Conservation (phyloP, 75 land plant species). For the Cupressus sempervirens region DNA sequence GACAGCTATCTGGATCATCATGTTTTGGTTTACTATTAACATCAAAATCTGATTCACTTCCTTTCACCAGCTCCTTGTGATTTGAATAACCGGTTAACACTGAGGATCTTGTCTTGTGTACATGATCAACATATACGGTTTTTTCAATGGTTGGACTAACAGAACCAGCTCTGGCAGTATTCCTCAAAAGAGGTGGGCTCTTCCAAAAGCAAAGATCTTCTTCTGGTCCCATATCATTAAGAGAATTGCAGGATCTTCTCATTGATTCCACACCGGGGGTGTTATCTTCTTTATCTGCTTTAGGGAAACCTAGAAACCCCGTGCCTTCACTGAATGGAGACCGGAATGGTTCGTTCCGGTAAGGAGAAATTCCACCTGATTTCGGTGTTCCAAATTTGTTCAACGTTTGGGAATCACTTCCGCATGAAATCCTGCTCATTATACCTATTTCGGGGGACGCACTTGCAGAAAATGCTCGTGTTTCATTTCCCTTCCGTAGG, state of each 20-base stretch:
- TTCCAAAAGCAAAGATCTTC: constrained; percentile 12
- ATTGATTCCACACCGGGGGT: not conserved
- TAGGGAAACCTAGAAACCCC: constrained; percentile 44
- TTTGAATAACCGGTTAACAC: constrained; percentile 1
- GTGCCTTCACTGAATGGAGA: constrained; percentile 33
- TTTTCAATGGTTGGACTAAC: constrained; percentile 30
- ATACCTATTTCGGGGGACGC: constrained; percentile 11
- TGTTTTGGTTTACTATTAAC: not conserved
- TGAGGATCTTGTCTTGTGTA: constrained; percentile 7
- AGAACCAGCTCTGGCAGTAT: constrained; percentile 9
- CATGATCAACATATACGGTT: constrained; percentile 33
- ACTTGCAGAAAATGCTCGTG: constrained; percentile 9
- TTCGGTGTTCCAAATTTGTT: constrained; percentile 14
- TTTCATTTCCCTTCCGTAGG: not conserved
- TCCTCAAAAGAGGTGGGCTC: not conserved
- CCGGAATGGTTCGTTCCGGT: constrained; percentile 22
- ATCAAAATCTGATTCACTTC: constrained; percentile 4
- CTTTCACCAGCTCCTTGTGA: constrained; percentile 1
- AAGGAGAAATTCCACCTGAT: constrained; percentile 34
- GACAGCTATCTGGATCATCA: not conserved
- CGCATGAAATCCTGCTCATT: constrained; percentile 9
- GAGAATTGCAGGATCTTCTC: constrained; percentile 9
- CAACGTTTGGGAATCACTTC: constrained; percentile 13
- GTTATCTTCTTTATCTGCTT: constrained; percentile 10
- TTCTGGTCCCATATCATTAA: constrained; percentile 7